These are phyloP conservation scores for Monosporascus sp. DNA, from an alignment of 2,329 filamentous ascomycete species.

Conservation along the genomic window DNA sequence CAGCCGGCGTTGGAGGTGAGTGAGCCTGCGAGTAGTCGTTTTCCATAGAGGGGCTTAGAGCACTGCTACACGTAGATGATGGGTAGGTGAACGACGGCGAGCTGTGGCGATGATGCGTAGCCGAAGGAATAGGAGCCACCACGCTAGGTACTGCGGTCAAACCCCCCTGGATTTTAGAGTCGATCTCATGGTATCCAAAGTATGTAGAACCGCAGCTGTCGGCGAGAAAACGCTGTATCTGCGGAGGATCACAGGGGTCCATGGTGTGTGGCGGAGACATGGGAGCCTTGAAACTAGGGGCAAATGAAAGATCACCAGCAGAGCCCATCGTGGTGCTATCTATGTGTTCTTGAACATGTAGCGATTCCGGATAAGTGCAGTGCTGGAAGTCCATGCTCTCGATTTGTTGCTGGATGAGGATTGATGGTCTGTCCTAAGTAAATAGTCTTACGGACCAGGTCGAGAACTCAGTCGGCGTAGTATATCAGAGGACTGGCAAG, in stretches of 20 bases:
- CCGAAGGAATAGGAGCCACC: slow-evolving; percentile 13
- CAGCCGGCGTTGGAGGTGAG: slow-evolving; percentile 34
- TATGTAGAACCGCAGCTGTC: slow-evolving; percentile 22
- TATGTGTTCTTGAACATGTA: slow-evolving; percentile 6
- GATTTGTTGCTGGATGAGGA: background rate
- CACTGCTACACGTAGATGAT: slow-evolving; percentile 32
- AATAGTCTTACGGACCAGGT: background rate
- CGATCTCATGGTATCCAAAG: slow-evolving; percentile 14
- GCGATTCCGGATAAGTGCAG: slow-evolving; percentile 12
- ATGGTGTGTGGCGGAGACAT: slow-evolving; percentile 9
- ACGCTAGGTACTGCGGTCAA: slow-evolving; percentile 8
- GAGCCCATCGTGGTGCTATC: slow-evolving; percentile 9
- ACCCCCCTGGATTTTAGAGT: slow-evolving; percentile 13
- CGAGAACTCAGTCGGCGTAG: background rate
- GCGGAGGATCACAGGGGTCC: slow-evolving; percentile 15
- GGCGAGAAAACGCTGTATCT: slow-evolving; percentile 24
- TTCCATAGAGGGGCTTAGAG: slow-evolving; percentile 34
- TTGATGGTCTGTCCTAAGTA: background rate
- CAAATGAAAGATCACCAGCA: slow-evolving; percentile 15
- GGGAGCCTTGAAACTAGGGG: slow-evolving; percentile 22
- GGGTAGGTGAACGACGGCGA: slow-evolving; percentile 35
- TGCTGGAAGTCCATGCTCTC: slow-evolving; percentile 13
- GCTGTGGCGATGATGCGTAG: slow-evolving; percentile 22
- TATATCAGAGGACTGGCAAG: background rate
- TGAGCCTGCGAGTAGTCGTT: slow-evolving; percentile 31